phyloP scores from a whole-genome alignment of 2,329 filamentous ascomycete genomes.

The Fusarium anthophilum region DNA sequence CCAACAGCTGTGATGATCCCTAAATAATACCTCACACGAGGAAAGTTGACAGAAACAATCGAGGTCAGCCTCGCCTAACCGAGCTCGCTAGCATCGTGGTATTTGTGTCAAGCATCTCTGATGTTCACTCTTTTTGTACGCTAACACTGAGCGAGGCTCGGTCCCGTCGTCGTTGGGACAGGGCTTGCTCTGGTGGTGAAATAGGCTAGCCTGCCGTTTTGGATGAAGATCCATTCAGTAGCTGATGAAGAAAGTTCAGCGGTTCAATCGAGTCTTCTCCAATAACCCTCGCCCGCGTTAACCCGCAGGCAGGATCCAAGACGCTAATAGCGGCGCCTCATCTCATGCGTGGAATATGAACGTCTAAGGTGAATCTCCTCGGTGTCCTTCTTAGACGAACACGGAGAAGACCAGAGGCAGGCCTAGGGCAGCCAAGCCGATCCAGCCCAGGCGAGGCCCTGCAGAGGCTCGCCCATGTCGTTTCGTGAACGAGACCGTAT shows the following conservation, averaged over 20 bases:
- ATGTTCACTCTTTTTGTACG: conserved; percentile 15
- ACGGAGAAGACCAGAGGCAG: conserved; percentile 25
- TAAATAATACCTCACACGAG: conserved; percentile 20
- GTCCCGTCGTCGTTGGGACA: conserved; percentile 21
- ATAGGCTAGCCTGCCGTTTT: conserved; percentile 28
- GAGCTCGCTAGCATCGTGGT: neutral
- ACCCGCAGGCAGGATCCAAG: conserved; percentile 36
- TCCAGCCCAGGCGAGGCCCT: conserved; percentile 40
- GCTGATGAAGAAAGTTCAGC: conserved; percentile 17
- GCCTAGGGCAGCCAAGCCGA: conserved; percentile 32
- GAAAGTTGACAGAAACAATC: conserved; percentile 21
- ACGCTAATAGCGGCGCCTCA: conserved; percentile 37
- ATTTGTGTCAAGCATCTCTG: conserved; percentile 22
- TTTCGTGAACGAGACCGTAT: conserved; percentile 24
- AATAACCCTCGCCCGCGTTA: conserved; percentile 36
- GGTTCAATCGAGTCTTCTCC: neutral
- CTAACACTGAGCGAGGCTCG: conserved; percentile 7
- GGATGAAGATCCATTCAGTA: conserved; percentile 4
- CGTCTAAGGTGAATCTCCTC: conserved; percentile 23
- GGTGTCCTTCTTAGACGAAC: conserved; percentile 10
- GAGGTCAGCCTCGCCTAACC: neutral
- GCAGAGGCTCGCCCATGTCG: conserved; percentile 22
- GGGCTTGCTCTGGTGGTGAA: conserved; percentile 10
- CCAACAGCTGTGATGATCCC: conserved; percentile 13
- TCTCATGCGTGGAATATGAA: conserved; percentile 32